phyloP scores from a whole-genome alignment of 2,329 filamentous ascomycete species.

The Pseudocercospora ulei region DNA sequence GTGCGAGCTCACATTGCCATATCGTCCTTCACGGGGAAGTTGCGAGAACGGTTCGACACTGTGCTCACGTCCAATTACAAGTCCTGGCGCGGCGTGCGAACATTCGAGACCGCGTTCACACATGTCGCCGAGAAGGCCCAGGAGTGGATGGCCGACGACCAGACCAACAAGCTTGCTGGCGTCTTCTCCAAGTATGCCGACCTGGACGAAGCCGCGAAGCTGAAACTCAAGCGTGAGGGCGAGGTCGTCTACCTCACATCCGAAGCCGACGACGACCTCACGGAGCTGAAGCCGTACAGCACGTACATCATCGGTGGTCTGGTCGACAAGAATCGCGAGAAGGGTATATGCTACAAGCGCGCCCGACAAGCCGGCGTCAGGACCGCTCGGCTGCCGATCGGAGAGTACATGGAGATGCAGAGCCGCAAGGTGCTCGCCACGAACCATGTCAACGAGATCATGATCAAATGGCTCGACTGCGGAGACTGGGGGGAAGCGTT shows the following conservation, averaged over 20 bases:
- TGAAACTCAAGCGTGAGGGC: constrained; percentile 31
- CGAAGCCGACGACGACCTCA: constrained; percentile 78
- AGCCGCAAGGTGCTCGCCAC: constrained; percentile 79
- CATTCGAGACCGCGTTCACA: constrained; percentile 65
- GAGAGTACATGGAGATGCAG: constrained; percentile 87
- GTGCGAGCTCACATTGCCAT: constrained; percentile 65
- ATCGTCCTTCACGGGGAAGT: constrained; percentile 62
- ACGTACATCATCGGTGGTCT: constrained; percentile 90
- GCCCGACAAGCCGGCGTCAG: constrained; percentile 66
- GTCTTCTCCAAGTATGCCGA: constrained; percentile 25
- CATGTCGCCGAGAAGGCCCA: constrained; percentile 57
- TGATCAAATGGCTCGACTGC: constrained; percentile 82
- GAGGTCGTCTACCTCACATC: constrained; percentile 81
- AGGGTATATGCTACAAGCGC: constrained; percentile 80
- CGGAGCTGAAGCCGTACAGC: constrained; percentile 72
- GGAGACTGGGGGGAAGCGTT: constrained; percentile 91
- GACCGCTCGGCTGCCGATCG: constrained; percentile 86
- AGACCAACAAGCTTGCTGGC: constrained; percentile 30
- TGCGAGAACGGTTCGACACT: constrained; percentile 71
- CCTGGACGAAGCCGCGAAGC: constrained; percentile 16
- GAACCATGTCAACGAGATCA: constrained; percentile 95
- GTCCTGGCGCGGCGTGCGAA: constrained; percentile 68
- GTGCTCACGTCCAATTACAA: constrained; percentile 60
- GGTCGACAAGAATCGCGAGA: constrained; percentile 93
- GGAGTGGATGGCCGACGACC: constrained; percentile 53